Evolutionary conservation across 139 green algal species (phyloP).

Genomic region (Coelastrella sp.): DNA sequence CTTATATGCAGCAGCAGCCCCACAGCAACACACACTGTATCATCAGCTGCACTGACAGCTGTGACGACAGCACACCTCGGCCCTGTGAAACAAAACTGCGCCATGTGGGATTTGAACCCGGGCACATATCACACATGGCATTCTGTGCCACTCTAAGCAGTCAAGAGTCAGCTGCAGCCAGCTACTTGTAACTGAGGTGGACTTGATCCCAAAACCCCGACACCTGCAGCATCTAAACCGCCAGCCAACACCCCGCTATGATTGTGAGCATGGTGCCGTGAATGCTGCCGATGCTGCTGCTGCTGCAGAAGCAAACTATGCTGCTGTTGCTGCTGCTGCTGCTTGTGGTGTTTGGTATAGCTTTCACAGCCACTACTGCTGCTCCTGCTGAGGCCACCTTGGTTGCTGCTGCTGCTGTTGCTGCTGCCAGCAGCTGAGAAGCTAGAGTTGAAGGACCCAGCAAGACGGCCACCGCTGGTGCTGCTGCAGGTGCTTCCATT

Average conservation of each 20-base stretch:
- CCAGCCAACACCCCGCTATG: not conserved
- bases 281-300: not conserved
- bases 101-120: no score
- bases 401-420: not conserved
- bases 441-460: not conserved
- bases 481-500: not conserved
- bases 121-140: no score
- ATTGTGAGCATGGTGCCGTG: not conserved
- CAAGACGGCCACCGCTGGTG: not conserved
- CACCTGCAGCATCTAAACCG: not conserved
- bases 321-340: constrained; percentile 24
- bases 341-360: not conserved
- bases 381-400: not conserved
- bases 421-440: not conserved
- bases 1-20: not conserved
- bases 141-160: not conserved
- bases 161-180: constrained; percentile 34
- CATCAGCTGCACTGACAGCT: no score
- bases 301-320: not conserved
- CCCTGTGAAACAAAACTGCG: no score
- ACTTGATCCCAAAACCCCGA: constrained; percentile 10
- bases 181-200: constrained; percentile 31
- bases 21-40: not conserved
- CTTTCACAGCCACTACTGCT: not conserved
- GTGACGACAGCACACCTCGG: no score